Conservation (phyloP, 257 asterid genomes). For the Cinchona pubescens region DNA sequence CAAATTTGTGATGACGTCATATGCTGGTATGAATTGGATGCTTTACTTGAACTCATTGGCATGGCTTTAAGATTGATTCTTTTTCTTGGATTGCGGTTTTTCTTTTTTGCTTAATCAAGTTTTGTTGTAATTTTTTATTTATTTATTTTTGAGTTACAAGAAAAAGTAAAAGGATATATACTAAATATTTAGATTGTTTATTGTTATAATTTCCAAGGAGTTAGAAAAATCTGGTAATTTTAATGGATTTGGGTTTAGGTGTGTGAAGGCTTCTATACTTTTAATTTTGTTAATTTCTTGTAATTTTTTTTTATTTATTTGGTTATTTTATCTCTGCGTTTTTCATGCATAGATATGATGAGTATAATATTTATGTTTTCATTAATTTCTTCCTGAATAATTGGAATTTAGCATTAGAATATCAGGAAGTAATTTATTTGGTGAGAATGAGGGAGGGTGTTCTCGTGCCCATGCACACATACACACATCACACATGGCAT, state of each 20-base stretch:
- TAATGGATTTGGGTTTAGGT: conserved; percentile 56
- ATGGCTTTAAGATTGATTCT: conserved; percentile 29
- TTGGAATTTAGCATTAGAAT: not conserved
- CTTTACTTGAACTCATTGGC: conserved; percentile 15
- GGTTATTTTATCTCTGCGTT: not conserved
- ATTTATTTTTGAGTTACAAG: no score
- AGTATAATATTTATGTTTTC: no score
- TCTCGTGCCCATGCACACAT: not conserved
- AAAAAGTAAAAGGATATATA: not conserved
- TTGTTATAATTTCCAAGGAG: not conserved
- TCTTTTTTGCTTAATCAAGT: conserved; percentile 25
- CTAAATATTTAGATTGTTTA: not conserved
- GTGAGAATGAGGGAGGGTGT: not conserved
- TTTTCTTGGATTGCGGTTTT: conserved; percentile 34
- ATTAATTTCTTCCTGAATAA: not conserved
- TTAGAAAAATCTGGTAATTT: not conserved
- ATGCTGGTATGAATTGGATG: conserved; percentile 11
- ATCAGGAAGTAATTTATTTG: not conserved
- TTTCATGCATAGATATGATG: not conserved
- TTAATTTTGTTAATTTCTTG: no score
- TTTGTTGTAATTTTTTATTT: not conserved
- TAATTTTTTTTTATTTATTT: not conserved
- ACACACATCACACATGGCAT: no score
- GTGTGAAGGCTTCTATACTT: conserved; percentile 7
- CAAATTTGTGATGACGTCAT: conserved; percentile 9